Percentiles rank a stretch among this genome's conserved stretches.
Evolutionary conservation across 2,329 filamentous ascomycete genomes (phyloP).

Genomic region (Monosporascus sp.): DNA sequence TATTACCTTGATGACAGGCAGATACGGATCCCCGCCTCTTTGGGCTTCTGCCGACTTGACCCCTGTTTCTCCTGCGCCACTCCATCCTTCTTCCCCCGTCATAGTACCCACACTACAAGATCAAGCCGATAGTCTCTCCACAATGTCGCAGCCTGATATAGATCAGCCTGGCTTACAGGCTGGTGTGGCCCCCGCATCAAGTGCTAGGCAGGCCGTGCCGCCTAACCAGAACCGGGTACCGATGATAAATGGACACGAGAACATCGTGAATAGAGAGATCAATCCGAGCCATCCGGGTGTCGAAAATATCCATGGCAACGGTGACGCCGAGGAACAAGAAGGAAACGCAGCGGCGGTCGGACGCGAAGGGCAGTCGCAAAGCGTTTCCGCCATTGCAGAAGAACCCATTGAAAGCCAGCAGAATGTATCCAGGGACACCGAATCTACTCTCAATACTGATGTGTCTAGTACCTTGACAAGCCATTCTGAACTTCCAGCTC

Average conservation of each 20-base stretch:
- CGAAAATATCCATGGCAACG: constrained; percentile 29
- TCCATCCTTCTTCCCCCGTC: constrained; percentile 41
- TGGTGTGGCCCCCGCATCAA: constrained; percentile 5
- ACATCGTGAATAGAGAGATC: background rate
- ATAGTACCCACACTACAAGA: constrained; percentile 47
- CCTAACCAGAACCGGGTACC: constrained; percentile 4
- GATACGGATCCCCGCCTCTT: constrained; percentile 39
- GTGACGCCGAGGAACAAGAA: constrained; percentile 24
- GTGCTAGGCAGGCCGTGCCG: background rate
- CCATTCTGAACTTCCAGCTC: constrained; percentile 10
- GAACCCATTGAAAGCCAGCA: constrained; percentile 28
- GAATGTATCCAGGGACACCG: constrained; percentile 39
- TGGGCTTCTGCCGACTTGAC: constrained; percentile 50
- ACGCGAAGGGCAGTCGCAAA: constrained; percentile 47
- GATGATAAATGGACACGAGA: constrained; percentile 1
- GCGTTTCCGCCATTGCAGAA: constrained; percentile 43
- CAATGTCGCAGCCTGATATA: constrained; percentile 29
- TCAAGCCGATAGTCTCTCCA: constrained; percentile 45
- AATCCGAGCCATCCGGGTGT: background rate
- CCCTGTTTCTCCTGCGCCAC: constrained; percentile 44
- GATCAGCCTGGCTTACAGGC: constrained; percentile 26
- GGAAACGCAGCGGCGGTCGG: constrained; percentile 22
- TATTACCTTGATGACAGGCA: constrained; percentile 39
- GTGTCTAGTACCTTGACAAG: constrained; percentile 10
- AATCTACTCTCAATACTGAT: constrained; percentile 13